These are phyloP conservation scores for Fusarium sp. DNA, from an alignment of 2,329 filamentous ascomycete species.

Conservation along the genomic window DNA sequence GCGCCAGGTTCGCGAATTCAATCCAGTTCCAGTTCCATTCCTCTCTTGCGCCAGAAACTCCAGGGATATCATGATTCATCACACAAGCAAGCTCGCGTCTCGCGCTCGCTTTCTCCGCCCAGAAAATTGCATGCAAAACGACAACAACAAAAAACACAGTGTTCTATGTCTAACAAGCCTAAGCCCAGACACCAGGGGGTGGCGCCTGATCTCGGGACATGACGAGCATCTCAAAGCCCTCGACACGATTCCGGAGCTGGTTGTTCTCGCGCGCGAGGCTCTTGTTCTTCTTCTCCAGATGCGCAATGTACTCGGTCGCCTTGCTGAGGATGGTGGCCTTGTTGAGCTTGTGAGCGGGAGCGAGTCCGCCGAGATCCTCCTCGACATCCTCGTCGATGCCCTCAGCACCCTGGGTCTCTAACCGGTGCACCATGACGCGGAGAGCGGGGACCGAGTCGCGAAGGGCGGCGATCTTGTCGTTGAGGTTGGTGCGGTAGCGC, in stretches of 20 bases:
- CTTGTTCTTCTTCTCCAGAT: conserved; percentile 50
- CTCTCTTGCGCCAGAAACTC: conserved; percentile 37
- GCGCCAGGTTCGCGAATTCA: conserved; percentile 27
- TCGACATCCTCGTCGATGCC: conserved; percentile 71
- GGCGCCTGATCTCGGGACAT: conserved; percentile 41
- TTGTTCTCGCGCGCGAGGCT: conserved; percentile 46
- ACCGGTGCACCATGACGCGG: conserved; percentile 71
- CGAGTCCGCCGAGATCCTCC: conserved; percentile 76
- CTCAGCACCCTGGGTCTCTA: conserved; percentile 71
- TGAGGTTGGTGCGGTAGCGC: conserved; percentile 91
- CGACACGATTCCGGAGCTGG: conserved; percentile 45
- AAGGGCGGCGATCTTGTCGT: conserved; percentile 92
- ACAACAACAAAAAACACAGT: no score
- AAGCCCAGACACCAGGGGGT: conserved; percentile 41
- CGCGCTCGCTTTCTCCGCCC: conserved; percentile 18
- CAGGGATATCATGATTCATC: conserved; percentile 42
- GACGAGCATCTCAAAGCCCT: conserved; percentile 45
- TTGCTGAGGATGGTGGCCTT: conserved; percentile 79
- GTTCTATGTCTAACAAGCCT: conserved; percentile 17
- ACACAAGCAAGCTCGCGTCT: conserved; percentile 34
- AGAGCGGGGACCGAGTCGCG: conserved; percentile 90
- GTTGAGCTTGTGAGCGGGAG: conserved; percentile 90
- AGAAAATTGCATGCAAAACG: conserved; percentile 20
- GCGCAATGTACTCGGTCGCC: conserved; percentile 51
- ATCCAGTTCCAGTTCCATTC: conserved; percentile 13